Conservation (phyloP, 352 stramenopile genomes). For the Peronospora tabacina region DNA sequence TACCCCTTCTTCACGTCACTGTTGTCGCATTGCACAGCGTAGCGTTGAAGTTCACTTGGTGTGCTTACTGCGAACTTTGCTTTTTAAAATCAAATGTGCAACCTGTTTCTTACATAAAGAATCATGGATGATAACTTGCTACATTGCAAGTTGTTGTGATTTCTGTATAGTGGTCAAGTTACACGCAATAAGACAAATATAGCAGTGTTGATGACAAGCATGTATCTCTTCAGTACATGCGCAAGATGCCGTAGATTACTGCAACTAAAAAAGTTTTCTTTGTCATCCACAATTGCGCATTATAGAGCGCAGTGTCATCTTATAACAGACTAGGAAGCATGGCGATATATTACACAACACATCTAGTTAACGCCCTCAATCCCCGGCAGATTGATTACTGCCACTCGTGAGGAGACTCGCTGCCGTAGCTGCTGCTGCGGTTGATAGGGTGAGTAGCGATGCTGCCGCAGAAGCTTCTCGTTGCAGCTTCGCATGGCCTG, state of each 20-base stretch:
- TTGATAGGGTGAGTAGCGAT: conserved; percentile 37
- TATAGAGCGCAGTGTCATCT: conserved; percentile 6
- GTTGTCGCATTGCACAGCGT: conserved; percentile 1
- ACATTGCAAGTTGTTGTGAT: too few species aligned
- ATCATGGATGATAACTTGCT: too few species aligned
- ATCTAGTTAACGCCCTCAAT: conserved; percentile 60
- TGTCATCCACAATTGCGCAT: conserved; percentile 10
- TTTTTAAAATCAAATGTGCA: conserved; percentile 7
- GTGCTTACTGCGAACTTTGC: too few species aligned
- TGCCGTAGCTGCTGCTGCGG: conserved; percentile 17
- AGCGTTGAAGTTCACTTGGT: conserved; percentile 5
- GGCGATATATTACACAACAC: neutral
- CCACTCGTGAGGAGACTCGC: conserved; percentile 48
- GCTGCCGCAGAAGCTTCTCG: conserved; percentile 6
- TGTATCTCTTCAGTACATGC: neutral
- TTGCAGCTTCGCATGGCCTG: conserved; percentile 14
- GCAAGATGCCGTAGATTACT: neutral
- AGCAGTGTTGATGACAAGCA: neutral
- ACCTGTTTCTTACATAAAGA: neutral
- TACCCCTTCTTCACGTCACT: conserved; percentile 14
- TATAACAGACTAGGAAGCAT: conserved; percentile 11
- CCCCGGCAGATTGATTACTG: conserved; percentile 43
- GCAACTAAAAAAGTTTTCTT: neutral
- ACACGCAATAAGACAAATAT: too few species aligned
- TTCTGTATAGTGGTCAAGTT: too few species aligned